Conservation (phyloP, 805 yeast species). For the Isabelozyma heimii region DNA sequence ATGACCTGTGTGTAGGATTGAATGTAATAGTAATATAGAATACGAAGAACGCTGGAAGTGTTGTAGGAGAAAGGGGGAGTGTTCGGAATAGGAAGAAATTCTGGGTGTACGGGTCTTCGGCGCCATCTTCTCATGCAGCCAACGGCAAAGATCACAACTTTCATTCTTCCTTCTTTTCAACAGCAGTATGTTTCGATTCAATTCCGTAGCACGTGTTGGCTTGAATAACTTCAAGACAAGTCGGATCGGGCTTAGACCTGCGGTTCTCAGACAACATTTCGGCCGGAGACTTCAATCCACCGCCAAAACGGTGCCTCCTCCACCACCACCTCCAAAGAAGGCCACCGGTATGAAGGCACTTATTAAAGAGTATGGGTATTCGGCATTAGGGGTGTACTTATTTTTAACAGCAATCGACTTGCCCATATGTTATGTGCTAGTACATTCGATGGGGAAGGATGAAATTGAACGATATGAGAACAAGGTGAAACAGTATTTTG, state of each 20-base stretch:
- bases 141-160: too few species aligned
- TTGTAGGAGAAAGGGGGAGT: too few species aligned
- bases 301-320: background rate
- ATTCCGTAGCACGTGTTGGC: background rate
- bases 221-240: background rate
- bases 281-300: constrained; percentile 17
- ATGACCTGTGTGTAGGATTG: too few species aligned
- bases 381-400: constrained; percentile 84
- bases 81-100: too few species aligned
- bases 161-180: background rate
- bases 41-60: too few species aligned
- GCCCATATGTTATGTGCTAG: constrained; percentile 78
- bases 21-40: background rate
- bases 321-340: constrained; percentile 18
- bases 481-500: constrained; percentile 56
- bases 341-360: constrained; percentile 58
- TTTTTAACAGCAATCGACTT: constrained; percentile 72
- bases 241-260: background rate
- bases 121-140: too few species aligned
- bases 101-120: too few species aligned
- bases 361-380: constrained; percentile 83
- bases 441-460: constrained; percentile 86
- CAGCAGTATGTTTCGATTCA: background rate
- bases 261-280: background rate
- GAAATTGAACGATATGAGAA: constrained; percentile 67